Evolutionary conservation across 257 asterid species (phyloP).

Genomic region (Solanum verrucosum): DNA sequence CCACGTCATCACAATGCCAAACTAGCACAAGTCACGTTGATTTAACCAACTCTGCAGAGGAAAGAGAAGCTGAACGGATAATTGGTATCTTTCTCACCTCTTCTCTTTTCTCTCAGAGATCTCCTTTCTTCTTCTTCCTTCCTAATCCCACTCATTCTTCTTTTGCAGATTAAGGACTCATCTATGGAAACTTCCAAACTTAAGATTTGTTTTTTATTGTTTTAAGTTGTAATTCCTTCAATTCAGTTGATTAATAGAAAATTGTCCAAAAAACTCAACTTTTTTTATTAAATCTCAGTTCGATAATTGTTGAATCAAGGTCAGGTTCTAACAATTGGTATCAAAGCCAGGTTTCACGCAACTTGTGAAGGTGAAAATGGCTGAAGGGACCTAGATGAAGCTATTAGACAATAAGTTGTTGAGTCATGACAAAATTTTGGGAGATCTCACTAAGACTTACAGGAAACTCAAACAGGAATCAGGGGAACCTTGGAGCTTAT

Average conservation of each 20-base stretch:
- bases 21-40: neutral
- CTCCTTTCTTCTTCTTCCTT: neutral
- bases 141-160: neutral
- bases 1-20: neutral
- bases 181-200: neutral
- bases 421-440: neutral
- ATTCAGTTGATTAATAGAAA: no score
- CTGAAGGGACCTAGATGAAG: neutral
- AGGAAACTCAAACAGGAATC: neutral
- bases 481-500: neutral
- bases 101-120: neutral
- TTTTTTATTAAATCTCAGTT: no score
- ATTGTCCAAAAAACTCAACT: neutral
- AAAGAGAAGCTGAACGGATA: neutral
- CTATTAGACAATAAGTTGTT: neutral
- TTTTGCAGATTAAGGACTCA: neutral
- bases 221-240: neutral
- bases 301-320: neutral
- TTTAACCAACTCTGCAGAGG: neutral
- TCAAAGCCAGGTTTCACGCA: neutral
- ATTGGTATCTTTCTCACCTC: neutral
- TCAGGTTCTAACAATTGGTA: neutral
- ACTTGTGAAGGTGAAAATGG: neutral
- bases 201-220: neutral
- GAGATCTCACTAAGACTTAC: neutral